These are phyloP conservation scores for Mikania micrantha DNA, from an alignment of 129 eudicot species.

Conservation along the genomic window DNA sequence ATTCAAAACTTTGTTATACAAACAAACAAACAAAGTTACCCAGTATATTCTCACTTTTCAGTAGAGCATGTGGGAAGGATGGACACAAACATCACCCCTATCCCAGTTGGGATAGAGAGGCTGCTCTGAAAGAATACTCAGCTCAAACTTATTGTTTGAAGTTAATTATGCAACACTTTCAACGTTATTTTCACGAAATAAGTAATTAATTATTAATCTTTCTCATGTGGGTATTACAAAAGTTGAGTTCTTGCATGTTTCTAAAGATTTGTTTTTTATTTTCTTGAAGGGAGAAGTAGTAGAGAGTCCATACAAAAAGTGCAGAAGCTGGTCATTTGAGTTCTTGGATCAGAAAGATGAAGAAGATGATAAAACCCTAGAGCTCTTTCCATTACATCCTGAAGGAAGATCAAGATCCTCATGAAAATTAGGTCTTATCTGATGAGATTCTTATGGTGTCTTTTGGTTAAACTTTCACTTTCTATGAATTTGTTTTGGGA, in stretches of 20 bases:
- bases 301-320: slow-evolving; percentile 43
- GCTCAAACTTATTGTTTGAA: no score
- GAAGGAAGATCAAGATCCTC: slow-evolving; percentile 50
- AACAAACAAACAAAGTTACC: no score
- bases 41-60: no score
- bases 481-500: slow-evolving; percentile 41
- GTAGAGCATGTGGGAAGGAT: no score
- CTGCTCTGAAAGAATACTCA: no score
- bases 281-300: slow-evolving; percentile 46
- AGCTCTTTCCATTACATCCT: slow-evolving; percentile 86
- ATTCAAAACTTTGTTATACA: neutral
- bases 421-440: slow-evolving; percentile 5
- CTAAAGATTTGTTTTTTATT: neutral
- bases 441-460: slow-evolving; percentile 2
- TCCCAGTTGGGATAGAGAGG: no score
- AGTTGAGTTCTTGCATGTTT: slow-evolving; percentile 19
- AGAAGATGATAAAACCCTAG: slow-evolving; percentile 54
- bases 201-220: no score
- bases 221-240: neutral
- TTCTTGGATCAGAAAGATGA: slow-evolving; percentile 39
- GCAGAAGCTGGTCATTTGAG: slow-evolving; percentile 84
- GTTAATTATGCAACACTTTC: no score
- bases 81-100: no score
- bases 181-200: no score
- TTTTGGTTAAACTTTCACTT: slow-evolving; percentile 23